Percentiles rank a stretch among this genome's conserved stretches.
These are phyloP conservation scores for Xylariaceae sp. DNA, from an alignment of 2,329 filamentous ascomycete species.

Conservation along the genomic window DNA sequence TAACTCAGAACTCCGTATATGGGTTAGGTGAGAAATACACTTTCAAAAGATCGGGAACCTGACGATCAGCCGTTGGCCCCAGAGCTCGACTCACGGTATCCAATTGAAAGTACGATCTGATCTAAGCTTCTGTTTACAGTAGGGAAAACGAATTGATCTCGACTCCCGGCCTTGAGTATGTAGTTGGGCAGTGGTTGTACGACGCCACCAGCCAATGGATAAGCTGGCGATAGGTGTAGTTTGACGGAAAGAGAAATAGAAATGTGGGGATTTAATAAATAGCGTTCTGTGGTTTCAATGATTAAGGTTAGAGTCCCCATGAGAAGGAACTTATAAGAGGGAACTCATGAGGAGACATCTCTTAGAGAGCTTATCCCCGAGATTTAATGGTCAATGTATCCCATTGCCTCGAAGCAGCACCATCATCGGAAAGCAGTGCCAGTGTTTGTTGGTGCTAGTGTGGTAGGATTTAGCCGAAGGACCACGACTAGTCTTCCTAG, in stretches of 20 bases:
- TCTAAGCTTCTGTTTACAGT: not conserved
- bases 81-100: slow-evolving; percentile 1
- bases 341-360: too few relatives aligned
- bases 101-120: slow-evolving; percentile 12
- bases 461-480: too few relatives aligned
- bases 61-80: slow-evolving; percentile 20
- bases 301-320: too few relatives aligned
- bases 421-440: too few relatives aligned
- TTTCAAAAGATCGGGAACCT: slow-evolving; percentile 18
- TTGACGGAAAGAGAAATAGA: slow-evolving; percentile 29
- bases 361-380: too few relatives aligned
- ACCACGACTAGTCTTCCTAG: too few relatives aligned
- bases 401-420: too few relatives aligned
- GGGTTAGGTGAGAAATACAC: slow-evolving; percentile 25
- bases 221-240: slow-evolving; percentile 22
- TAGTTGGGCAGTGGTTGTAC: slow-evolving; percentile 14
- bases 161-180: slow-evolving; percentile 14
- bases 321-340: too few relatives aligned
- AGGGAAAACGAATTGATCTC: not conserved
- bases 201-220: slow-evolving; percentile 26
- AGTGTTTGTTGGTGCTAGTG: too few relatives aligned
- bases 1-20: slow-evolving; percentile 1
- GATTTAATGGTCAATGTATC: too few relatives aligned
- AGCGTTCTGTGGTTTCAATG: too few relatives aligned
- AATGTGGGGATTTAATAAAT: slow-evolving; percentile 20